Evolutionary conservation across 768 basidiomycete species (phyloP), one percentile per base, ranked within the genome.

Genomic region (Rhizopogon rudus): DNA sequence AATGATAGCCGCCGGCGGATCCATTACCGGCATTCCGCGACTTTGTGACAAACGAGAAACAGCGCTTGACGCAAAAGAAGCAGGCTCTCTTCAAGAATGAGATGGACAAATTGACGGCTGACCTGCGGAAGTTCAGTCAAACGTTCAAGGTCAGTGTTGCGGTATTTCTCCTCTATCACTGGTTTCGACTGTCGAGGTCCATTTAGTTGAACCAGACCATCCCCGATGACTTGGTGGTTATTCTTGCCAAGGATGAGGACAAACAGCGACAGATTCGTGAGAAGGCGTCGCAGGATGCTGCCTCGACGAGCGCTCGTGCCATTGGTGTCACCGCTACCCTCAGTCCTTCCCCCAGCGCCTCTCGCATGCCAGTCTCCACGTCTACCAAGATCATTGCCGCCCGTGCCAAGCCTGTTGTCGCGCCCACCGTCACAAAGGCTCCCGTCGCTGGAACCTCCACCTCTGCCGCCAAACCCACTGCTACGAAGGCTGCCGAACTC

Each of bases 81-180:
- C 91, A 93, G 64, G 87, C 88, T 13, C 72, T 95, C 44, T 83
- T 86, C 50, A 95, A 94, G 80, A 89, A 80, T 64, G 95, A 98
- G 68, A 91, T 95, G 84, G 93, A 98, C 71, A 91, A 91, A 67
- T 86, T 91, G 58, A 84, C 97, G 77, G 89, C 93, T 9, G 96
- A 98, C 42, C 77, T 98, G 39, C 81, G 94, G 68, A 91, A 90
- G 71, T 99, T 98, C 72, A 93, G 92, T 60, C 81, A 91, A 70
- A 87, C 73, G 61, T 99, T 99, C 86, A 96, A 97, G 83, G 95
- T 94, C 44, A 44, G 78, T 62, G 17, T 57, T 44, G n/a, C 29
- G 5, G 16, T 22, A 2, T 42, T 22, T 16, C 52, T 35, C 48
- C 17, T 17, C 6, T 28, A 48, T 55, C 2, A 44, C 58, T 43